phyloP scores from a whole-genome alignment of 2,329 filamentous ascomycete genomes.

The Taxawa tesnikishii region DNA sequence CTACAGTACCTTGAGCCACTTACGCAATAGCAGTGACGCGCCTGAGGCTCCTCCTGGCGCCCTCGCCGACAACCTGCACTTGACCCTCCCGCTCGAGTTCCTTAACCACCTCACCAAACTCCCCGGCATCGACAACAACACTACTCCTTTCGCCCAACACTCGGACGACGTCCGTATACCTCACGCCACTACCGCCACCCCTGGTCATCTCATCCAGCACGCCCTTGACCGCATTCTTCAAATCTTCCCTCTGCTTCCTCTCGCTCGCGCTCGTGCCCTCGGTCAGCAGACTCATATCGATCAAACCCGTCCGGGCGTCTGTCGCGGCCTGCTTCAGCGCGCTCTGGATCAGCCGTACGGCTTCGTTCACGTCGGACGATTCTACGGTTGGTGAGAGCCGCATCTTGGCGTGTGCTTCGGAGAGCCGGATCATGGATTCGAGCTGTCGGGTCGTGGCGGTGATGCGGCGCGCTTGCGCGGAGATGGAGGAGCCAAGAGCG shows the following conservation, averaged over 20 bases:
- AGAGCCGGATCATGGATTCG: conserved; percentile 94
- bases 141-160: conserved; percentile 59
- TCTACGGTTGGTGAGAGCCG: conserved; percentile 67
- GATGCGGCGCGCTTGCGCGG: conserved; percentile 85
- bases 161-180: conserved; percentile 67
- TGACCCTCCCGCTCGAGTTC: conserved; percentile 73
- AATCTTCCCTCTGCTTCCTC: conserved; percentile 65
- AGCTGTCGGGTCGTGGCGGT: conserved; percentile 94
- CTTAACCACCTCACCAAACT: conserved; percentile 74
- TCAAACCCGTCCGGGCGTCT: conserved; percentile 76
- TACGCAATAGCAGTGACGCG: conserved; percentile 48
- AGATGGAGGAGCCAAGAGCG: conserved; percentile 60
- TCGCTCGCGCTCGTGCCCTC: conserved; percentile 91
- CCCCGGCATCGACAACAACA: conserved; percentile 57
- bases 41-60: conserved; percentile 68
- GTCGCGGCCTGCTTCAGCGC: conserved; percentile 97
- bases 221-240: conserved; percentile 66
- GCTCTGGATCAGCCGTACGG: conserved; percentile 81
- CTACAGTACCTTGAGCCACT: no score
- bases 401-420: conserved; percentile 98
- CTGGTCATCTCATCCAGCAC: conserved; percentile 72
- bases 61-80: conserved; percentile 72
- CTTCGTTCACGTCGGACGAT: conserved; percentile 72
- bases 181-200: conserved; percentile 48
- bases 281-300: conserved; percentile 91